phyloP scores from a whole-genome alignment of 306 rosid genomes.

The Macrotyloma uniflorum region DNA sequence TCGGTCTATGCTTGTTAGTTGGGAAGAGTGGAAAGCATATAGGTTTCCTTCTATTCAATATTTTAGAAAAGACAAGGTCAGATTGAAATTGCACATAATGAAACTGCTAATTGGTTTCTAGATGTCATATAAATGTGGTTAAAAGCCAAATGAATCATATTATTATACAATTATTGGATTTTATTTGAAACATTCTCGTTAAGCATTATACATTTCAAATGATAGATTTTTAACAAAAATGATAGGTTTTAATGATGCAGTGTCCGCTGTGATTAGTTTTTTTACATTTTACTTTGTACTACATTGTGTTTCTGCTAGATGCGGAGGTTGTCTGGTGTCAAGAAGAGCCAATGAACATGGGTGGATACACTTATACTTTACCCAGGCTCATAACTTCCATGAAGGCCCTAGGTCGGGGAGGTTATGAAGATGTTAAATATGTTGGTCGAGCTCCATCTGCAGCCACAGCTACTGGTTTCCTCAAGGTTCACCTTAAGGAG shows the following conservation, averaged over 20 bases:
- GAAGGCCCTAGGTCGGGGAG: constrained; percentile 75
- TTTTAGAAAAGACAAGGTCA: not conserved
- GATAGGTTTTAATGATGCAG: not conserved
- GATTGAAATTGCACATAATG: not conserved
- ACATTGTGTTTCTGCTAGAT: constrained; percentile 56
- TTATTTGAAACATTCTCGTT: not conserved
- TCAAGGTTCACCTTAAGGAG: constrained; percentile 74
- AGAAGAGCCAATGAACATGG: constrained; percentile 99
- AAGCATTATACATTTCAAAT: not conserved
- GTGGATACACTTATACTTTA: constrained; percentile 68
- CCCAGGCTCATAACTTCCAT: constrained; percentile 78
- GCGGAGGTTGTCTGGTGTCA: constrained; percentile 98
- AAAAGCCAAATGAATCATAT: not conserved
- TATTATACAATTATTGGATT: not conserved
- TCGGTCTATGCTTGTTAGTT: constrained; percentile 7
- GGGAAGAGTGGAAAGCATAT: not conserved
- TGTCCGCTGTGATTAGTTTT: not conserved
- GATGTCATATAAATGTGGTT: not conserved
- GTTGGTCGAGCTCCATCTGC: constrained; percentile 93
- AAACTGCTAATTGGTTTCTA: not conserved
- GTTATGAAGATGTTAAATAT: constrained; percentile 70
- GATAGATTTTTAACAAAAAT: not conserved
- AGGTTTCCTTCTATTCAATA: not conserved
- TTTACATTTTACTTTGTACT: not conserved
- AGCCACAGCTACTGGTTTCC: constrained; percentile 93